phyloP scores from a whole-genome alignment of 2,329 filamentous ascomycete species.

The Aspergillus sp. region DNA sequence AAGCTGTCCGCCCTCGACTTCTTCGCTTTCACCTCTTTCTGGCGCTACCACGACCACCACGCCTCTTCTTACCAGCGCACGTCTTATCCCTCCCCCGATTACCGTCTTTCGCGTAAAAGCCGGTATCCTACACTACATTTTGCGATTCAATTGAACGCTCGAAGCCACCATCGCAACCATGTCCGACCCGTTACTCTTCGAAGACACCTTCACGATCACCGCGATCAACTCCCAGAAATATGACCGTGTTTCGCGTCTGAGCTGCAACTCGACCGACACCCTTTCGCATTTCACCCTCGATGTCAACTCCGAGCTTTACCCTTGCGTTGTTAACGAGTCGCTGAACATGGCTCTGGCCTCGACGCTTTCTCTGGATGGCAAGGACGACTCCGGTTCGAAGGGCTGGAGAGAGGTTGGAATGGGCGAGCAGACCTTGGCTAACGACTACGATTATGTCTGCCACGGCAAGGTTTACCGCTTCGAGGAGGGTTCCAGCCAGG shows the following conservation, averaged over 20 bases:
- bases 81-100: not conserved
- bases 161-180: constrained; percentile 52
- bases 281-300: constrained; percentile 80
- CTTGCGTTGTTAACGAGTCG: constrained; percentile 70
- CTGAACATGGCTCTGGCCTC: constrained; percentile 81
- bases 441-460: constrained; percentile 55
- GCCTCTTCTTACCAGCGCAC: constrained; percentile 5
- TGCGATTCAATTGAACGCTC: constrained; percentile 1
- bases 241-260: constrained; percentile 88
- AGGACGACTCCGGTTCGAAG: constrained; percentile 64
- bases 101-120: not conserved
- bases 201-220: constrained; percentile 85
- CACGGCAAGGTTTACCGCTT: constrained; percentile 57
- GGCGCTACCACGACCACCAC: constrained; percentile 9
- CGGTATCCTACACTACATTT: not conserved
- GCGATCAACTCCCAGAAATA: constrained; percentile 83
- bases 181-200: constrained; percentile 88
- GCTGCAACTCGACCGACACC: constrained; percentile 72
- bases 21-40: constrained; percentile 4
- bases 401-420: constrained; percentile 76
- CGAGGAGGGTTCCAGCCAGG: constrained; percentile 62
- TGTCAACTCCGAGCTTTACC: constrained; percentile 92
- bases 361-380: constrained; percentile 85
- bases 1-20: constrained; percentile 19
- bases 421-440: constrained; percentile 57